Evolutionary conservation across 495 filamentous ascomycete species (phyloP), one percentile per base, ranked within the genome.

Genomic region (Penicillium dipodomyicola): DNA sequence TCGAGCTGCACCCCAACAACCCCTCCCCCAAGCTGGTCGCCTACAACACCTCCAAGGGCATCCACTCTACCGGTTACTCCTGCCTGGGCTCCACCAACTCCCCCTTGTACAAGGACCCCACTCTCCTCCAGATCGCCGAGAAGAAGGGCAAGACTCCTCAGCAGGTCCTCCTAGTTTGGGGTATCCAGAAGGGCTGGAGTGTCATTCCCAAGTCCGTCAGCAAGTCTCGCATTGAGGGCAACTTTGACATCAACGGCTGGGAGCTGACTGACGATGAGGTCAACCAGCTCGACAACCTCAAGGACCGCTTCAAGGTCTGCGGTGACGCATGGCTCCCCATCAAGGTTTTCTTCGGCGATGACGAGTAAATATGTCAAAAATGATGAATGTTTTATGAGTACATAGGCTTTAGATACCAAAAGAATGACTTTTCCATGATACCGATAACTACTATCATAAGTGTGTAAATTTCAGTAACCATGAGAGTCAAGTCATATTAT

Each of bases 291-390:
- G 82, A 85, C 56, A 78, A 74, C 64, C 70, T 90, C 53, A 81
- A 80, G 67, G 82, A 86, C 57, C 80, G 88, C 53, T 87, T 88
- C 75, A 90, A 90, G 82, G 84, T 90, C 52, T 90, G 85, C 58
- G 80, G 77, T 20, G 87, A 90, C 62, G 61, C 43, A 49, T 90
- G 87, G 85, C 65, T 91, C 64, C 88, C 87, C 3, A 64, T 90
- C 30, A 88, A 87, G 81, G 88, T 93, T 8, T 94, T 94, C 81
- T 91, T 91, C 71, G 90, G 89, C 10, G 89, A 92, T 70, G 91
- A 91, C 62, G 89, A 92, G 72, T 89, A 82, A 67, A 67, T 55
- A 12, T 15, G 8, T 44, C 15, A n/a, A 41, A 49, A 6, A 25
- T 56, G 8, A 54, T 58, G 39, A 19, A 46, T 52, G 30, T 48